phyloP scores from a whole-genome alignment of 139 green algal species.

The Microglena sp. region DNA sequence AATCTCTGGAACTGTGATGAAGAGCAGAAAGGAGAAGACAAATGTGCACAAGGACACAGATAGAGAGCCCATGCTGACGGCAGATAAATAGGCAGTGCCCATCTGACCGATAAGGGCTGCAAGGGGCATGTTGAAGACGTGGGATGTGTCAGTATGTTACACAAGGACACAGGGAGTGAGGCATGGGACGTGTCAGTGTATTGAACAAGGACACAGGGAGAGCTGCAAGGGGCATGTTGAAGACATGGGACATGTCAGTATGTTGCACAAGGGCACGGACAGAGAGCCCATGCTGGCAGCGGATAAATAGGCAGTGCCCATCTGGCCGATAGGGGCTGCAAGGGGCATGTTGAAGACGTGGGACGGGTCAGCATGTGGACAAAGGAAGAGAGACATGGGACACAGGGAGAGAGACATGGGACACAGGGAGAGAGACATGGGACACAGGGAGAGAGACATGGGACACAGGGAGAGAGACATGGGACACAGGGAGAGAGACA shows the following conservation, averaged over 20 bases:
- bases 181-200: too few species aligned
- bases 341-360: not conserved
- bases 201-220: too few species aligned
- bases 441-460: too few species aligned
- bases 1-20: slow-evolving; percentile 50
- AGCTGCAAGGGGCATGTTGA: too few species aligned
- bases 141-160: not conserved
- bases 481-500: too few species aligned
- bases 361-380: not conserved
- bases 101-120: slow-evolving; percentile 48
- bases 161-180: not conserved
- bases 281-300: slow-evolving; percentile 48
- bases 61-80: slow-evolving; percentile 45
- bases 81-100: slow-evolving; percentile 40
- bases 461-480: too few species aligned
- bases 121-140: not conserved
- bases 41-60: slow-evolving; percentile 41
- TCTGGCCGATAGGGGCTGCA: slow-evolving; percentile 43
- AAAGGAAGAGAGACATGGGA: too few species aligned
- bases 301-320: slow-evolving; percentile 43
- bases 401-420: too few species aligned
- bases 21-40: slow-evolving; percentile 55
- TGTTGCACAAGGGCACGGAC: slow-evolving; percentile 30
- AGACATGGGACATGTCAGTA: too few species aligned
- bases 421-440: too few species aligned